Evolutionary conservation across 495 filamentous ascomycete genomes (phyloP).

Genomic region (Penicillium salamii): DNA sequence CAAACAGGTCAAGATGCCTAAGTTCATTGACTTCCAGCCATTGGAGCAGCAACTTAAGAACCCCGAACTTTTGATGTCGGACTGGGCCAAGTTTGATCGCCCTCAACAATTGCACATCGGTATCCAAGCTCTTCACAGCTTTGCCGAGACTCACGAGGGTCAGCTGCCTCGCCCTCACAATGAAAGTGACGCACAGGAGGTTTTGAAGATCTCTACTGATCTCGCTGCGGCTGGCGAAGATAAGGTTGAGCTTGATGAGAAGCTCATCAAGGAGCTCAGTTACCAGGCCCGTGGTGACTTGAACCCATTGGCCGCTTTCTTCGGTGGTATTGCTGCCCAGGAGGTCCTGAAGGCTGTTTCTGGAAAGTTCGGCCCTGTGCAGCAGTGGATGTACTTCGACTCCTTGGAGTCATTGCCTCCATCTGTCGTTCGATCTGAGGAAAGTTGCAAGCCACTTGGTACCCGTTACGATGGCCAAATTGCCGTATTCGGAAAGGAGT

Average conservation of each 20-base stretch:
- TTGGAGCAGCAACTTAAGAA: slow-evolving; percentile 73
- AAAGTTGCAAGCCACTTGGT: slow-evolving; percentile 77
- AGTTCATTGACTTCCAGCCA: slow-evolving; percentile 84
- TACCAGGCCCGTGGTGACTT: slow-evolving; percentile 95
- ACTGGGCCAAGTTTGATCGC: slow-evolving; percentile 96
- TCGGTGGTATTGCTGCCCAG: slow-evolving; percentile 92
- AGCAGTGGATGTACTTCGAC: slow-evolving; percentile 96
- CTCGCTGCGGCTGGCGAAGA: slow-evolving; percentile 63
- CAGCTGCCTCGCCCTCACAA: slow-evolving; percentile 80
- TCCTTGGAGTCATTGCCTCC: slow-evolving; percentile 90
- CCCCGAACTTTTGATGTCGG: slow-evolving; percentile 86
- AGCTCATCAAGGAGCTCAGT: slow-evolving; percentile 87
- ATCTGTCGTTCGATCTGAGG: slow-evolving; percentile 70
- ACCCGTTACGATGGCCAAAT: slow-evolving; percentile 96
- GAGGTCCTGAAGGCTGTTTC: slow-evolving; percentile 97
- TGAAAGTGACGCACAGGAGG: slow-evolving; percentile 75
- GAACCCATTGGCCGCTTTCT: slow-evolving; percentile 89
- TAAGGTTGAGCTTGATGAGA: slow-evolving; percentile 85
- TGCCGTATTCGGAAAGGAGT: slow-evolving; percentile 91
- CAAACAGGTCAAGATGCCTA: slow-evolving; percentile 97
- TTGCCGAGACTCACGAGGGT: slow-evolving; percentile 62
- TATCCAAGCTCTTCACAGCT: slow-evolving; percentile 87
- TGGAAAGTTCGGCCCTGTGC: slow-evolving; percentile 91
- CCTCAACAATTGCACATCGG: slow-evolving; percentile 89
- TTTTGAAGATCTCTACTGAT: slow-evolving; percentile 67